These are phyloP conservation scores for Elasticomyces elasticus DNA, from an alignment of 495 filamentous ascomycete genomes.

Conservation along the genomic window DNA sequence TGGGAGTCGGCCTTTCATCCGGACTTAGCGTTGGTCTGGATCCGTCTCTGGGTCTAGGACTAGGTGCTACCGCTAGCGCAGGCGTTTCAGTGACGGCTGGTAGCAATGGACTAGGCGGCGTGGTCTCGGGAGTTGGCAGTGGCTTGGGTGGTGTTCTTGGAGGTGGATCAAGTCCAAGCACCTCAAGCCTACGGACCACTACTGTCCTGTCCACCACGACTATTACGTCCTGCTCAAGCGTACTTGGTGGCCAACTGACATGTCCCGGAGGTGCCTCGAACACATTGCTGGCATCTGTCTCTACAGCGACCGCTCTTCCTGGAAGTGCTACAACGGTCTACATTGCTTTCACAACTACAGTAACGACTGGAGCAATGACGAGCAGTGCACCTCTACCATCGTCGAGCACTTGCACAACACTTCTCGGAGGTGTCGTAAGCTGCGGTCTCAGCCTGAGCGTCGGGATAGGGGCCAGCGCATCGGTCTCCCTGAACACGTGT, in stretches of 20 bases:
- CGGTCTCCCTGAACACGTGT: background rate
- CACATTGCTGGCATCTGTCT: background rate
- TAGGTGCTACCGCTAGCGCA: background rate
- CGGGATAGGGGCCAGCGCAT: background rate
- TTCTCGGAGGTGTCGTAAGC: background rate
- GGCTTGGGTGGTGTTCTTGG: background rate
- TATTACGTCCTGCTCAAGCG: slow-evolving; percentile 7
- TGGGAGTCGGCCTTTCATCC: background rate
- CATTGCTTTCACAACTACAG: slow-evolving; percentile 7
- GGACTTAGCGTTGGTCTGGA: background rate
- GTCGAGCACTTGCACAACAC: background rate
- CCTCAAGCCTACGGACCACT: background rate
- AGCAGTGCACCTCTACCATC: background rate
- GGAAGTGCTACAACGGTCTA: slow-evolving; percentile 2
- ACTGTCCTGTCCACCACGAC: slow-evolving; percentile 2
- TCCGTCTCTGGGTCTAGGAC: background rate
- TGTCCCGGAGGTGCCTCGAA: slow-evolving; percentile 4
- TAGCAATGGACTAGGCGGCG: background rate
- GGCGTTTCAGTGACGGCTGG: background rate
- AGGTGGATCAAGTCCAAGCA: background rate
- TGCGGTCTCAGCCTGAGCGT: background rate
- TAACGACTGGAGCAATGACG: background rate
- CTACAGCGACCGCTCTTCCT: background rate
- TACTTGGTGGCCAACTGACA: background rate
- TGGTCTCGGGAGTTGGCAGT: no score